phyloP scores from a whole-genome alignment of 179 eudicot genomes.

The Silene noctiflora region DNA sequence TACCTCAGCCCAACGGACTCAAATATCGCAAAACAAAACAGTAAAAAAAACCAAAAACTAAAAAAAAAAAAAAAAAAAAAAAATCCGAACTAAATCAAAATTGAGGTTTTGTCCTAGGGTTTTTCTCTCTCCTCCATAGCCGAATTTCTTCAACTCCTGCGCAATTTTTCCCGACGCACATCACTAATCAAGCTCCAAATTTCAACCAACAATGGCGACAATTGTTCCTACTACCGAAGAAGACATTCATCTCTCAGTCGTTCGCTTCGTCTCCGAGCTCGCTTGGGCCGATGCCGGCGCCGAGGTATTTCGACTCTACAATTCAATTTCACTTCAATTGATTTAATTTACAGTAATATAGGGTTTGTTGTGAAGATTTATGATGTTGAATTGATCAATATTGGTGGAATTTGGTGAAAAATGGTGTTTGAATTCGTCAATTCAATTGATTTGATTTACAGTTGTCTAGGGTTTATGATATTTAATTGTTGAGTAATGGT shows the following conservation, averaged over 20 bases:
- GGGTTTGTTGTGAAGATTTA: not conserved
- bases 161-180: not conserved
- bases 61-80: not conserved
- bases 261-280: conserved; percentile 71
- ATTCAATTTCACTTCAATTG: not conserved
- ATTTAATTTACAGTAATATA: not conserved
- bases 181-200: not conserved
- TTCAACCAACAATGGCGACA: conserved; percentile 54
- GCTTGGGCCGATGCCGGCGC: conserved; percentile 94
- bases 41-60: too few relatives aligned
- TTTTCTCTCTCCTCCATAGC: conserved; percentile 25
- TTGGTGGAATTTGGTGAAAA: not conserved
- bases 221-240: conserved; percentile 82
- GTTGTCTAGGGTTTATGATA: not conserved
- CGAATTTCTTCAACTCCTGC: not conserved
- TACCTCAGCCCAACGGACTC: too few relatives aligned
- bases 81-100: not conserved
- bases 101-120: conserved; percentile 12
- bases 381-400: not conserved
- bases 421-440: too few relatives aligned
- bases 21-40: too few relatives aligned
- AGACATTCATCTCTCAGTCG: conserved; percentile 77
- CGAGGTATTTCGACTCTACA: conserved; percentile 41
- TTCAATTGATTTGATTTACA: too few relatives aligned
- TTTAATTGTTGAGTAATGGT: not conserved